phyloP scores from a whole-genome alignment of 1,139 yeast genomes.

The Magnusiomyces sp. region DNA sequence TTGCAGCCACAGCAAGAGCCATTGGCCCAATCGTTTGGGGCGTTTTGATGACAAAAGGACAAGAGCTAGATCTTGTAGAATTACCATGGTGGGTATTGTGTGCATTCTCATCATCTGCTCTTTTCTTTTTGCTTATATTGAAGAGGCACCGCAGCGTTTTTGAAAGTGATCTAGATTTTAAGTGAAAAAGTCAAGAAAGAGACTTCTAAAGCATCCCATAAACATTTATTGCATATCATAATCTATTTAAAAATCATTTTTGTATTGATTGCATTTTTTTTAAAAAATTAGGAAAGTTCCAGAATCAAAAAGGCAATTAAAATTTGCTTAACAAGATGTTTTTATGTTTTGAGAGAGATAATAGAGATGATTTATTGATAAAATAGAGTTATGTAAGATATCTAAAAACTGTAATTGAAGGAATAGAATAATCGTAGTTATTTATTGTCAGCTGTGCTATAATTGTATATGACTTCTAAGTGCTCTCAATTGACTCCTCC shows the following conservation, averaged over 20 bases:
- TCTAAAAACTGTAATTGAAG: too few relatives aligned
- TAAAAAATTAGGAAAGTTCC: too few relatives aligned
- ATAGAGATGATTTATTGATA: too few relatives aligned
- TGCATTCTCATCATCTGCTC: slow-evolving; percentile 19
- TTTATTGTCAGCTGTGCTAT: too few relatives aligned
- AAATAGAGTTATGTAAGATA: too few relatives aligned
- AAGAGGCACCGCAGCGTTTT: neutral
- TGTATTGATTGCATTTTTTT: neutral
- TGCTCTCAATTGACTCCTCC: too few relatives aligned
- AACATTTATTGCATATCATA: neutral
- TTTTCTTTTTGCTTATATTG: neutral
- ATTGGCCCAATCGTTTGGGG: slow-evolving; percentile 57
- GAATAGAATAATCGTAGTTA: too few relatives aligned
- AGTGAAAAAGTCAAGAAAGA: neutral
- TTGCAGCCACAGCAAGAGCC: slow-evolving; percentile 48
- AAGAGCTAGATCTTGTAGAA: slow-evolving; percentile 39
- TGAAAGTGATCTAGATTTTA: neutral
- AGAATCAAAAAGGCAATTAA: too few relatives aligned
- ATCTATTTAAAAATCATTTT: neutral
- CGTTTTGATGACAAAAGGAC: slow-evolving; percentile 42
- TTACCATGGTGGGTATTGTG: slow-evolving; percentile 45
- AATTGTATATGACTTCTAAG: too few relatives aligned
- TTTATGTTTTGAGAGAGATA: too few relatives aligned
- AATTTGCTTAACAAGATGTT: too few relatives aligned
- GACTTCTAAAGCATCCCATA: too few relatives aligned